These are phyloP conservation scores for Petrea volubilis DNA, from an alignment of 257 asterid genomes.

Conservation along the genomic window DNA sequence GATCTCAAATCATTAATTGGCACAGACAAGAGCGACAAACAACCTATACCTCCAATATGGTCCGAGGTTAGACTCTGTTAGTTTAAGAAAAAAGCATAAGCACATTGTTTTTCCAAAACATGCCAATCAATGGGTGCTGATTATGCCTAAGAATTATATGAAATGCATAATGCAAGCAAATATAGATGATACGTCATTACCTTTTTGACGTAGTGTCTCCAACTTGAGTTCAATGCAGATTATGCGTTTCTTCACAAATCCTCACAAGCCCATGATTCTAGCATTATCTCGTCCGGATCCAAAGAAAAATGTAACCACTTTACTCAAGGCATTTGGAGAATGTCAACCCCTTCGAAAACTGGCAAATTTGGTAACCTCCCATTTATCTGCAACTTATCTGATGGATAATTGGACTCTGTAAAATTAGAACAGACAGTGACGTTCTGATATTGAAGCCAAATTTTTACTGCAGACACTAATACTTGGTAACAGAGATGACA, in stretches of 20 bases:
- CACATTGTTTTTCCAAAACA: not conserved
- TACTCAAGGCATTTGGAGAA: conserved; percentile 74
- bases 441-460: conserved; percentile 14
- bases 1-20: conserved; percentile 60
- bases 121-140: not conserved
- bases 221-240: conserved; percentile 45
- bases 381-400: not conserved
- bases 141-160: not conserved
- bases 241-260: conserved; percentile 60
- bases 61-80: conserved; percentile 52
- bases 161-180: not conserved
- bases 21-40: conserved; percentile 42
- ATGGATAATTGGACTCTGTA: not conserved
- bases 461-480: conserved; percentile 51
- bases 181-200: not conserved
- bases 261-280: conserved; percentile 80
- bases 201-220: conserved; percentile 6
- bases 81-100: not conserved
- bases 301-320: conserved; percentile 61
- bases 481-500: conserved; percentile 69
- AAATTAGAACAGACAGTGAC: not conserved
- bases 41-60: conserved; percentile 63
- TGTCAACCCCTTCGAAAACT: conserved; percentile 68
- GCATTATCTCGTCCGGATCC: conserved; percentile 76
- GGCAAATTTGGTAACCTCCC: conserved; percentile 56